These are phyloP conservation scores for Suhomyces kilbournensis DNA, from an alignment of 805 yeast genomes.

Conservation along the genomic window DNA sequence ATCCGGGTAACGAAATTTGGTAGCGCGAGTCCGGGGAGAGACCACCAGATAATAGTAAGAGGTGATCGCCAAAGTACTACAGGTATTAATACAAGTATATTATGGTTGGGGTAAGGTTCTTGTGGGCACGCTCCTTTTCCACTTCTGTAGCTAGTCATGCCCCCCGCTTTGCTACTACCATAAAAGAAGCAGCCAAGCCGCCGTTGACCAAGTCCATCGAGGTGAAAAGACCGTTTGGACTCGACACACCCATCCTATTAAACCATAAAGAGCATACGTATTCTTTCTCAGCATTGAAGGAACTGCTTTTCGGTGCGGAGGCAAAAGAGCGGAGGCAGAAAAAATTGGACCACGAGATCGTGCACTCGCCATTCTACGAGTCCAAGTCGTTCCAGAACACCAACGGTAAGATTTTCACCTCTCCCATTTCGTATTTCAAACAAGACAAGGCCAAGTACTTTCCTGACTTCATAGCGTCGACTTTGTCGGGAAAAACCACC, in stretches of 20 bases:
- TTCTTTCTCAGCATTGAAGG: constrained; percentile 15
- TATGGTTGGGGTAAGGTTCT: too few species aligned
- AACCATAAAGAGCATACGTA: constrained; percentile 20
- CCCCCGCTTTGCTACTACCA: constrained; percentile 37
- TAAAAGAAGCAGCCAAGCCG: constrained; percentile 38
- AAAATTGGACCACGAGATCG: constrained; percentile 40
- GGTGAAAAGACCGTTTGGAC: constrained; percentile 40
- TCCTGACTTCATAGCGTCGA: constrained; percentile 69
- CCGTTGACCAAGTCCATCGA: constrained; percentile 30
- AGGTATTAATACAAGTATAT: too few species aligned
- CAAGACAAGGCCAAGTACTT: constrained; percentile 71
- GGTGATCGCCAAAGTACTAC: too few species aligned
- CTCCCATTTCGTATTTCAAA: constrained; percentile 80
- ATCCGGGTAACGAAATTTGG: background rate
- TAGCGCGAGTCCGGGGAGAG: background rate
- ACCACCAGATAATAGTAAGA: too few species aligned
- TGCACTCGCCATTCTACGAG: constrained; percentile 44
- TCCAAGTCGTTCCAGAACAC: constrained; percentile 57
- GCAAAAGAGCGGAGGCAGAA: constrained; percentile 38
- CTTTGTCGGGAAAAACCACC: constrained; percentile 40
- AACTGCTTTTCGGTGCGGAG: constrained; percentile 29
- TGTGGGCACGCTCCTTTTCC: background rate
- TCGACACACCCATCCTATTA: constrained; percentile 26
- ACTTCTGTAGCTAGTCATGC: background rate
- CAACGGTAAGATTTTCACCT: constrained; percentile 77